phyloP scores from a whole-genome alignment of 2,329 filamentous ascomycete species.

The Ophiocordyceps robertsii region DNA sequence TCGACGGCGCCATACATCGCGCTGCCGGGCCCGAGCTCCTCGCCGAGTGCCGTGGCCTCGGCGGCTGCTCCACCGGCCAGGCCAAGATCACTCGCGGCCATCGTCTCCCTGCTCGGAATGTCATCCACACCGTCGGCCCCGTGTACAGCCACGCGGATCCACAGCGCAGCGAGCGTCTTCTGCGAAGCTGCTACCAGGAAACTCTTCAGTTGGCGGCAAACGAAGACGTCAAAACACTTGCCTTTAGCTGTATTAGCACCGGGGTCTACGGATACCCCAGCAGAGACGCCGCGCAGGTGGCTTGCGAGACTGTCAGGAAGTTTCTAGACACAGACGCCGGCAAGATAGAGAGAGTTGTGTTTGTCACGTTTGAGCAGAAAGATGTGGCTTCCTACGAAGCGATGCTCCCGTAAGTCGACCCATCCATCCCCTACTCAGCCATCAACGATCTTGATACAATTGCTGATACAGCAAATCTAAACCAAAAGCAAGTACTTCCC shows the following conservation, averaged over 20 bases:
- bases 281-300: conserved; percentile 56
- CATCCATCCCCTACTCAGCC: neutral
- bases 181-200: conserved; percentile 52
- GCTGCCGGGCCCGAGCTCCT: conserved; percentile 61
- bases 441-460: neutral
- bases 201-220: conserved; percentile 61
- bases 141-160: conserved; percentile 39
- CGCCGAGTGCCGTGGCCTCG: conserved; percentile 56
- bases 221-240: conserved; percentile 55
- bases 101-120: conserved; percentile 57
- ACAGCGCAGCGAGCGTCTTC: conserved; percentile 30
- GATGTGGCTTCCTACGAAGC: conserved; percentile 62
- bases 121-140: conserved; percentile 88
- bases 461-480: no score
- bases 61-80: conserved; percentile 62
- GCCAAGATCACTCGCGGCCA: conserved; percentile 78
- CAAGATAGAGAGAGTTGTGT: conserved; percentile 58
- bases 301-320: conserved; percentile 42
- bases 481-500: conserved; percentile 13
- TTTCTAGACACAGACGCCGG: conserved; percentile 35
- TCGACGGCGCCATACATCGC: conserved; percentile 76
- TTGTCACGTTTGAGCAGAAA: conserved; percentile 71
- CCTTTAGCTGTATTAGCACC: conserved; percentile 76
- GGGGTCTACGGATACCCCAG: conserved; percentile 84
- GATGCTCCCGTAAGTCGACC: conserved; percentile 50